phyloP scores from a whole-genome alignment of 495 filamentous ascomycete species.

The Tuber umbilicatum region DNA sequence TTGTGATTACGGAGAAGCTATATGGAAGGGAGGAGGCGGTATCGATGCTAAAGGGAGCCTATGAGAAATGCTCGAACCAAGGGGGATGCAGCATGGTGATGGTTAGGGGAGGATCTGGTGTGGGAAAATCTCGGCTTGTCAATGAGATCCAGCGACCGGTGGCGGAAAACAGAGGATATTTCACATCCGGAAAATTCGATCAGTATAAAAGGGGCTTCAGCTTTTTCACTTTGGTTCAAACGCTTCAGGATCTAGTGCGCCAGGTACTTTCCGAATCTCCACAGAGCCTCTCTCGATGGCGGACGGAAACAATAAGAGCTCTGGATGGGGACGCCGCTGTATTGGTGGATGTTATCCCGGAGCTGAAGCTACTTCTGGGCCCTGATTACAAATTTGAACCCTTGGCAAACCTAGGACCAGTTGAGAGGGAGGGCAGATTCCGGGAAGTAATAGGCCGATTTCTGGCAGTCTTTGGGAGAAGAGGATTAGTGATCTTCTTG shows the following conservation, averaged over 20 bases:
- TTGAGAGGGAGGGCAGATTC: slow-evolving; percentile 39
- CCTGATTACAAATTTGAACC: slow-evolving; percentile 39
- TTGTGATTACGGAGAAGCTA: slow-evolving; percentile 40
- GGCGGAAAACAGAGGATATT: slow-evolving; percentile 41
- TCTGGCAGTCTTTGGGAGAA: slow-evolving; percentile 39
- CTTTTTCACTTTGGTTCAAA: slow-evolving; percentile 41
- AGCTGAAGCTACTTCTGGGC: slow-evolving; percentile 37
- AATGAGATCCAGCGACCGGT: slow-evolving; percentile 42
- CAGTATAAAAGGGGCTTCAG: slow-evolving; percentile 39
- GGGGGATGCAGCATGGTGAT: slow-evolving; percentile 39
- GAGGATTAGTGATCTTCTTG: slow-evolving; percentile 39
- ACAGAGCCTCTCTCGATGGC: slow-evolving; percentile 36
- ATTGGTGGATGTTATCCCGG: slow-evolving; percentile 39
- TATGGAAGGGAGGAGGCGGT: slow-evolving; percentile 40
- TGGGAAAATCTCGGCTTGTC: slow-evolving; percentile 40
- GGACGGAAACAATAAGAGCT: slow-evolving; percentile 40
- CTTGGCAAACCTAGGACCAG: slow-evolving; percentile 36
- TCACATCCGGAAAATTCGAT: slow-evolving; percentile 41
- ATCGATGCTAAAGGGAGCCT: slow-evolving; percentile 27
- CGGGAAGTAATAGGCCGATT: slow-evolving; percentile 39
- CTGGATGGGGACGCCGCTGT: slow-evolving; percentile 41
- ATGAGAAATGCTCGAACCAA: slow-evolving; percentile 33
- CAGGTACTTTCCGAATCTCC: slow-evolving; percentile 40
- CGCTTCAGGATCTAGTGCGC: slow-evolving; percentile 40
- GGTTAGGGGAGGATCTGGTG: slow-evolving; percentile 36